These are phyloP conservation scores for Vicia faba DNA, from an alignment of 306 rosid genomes.

Conservation along the genomic window DNA sequence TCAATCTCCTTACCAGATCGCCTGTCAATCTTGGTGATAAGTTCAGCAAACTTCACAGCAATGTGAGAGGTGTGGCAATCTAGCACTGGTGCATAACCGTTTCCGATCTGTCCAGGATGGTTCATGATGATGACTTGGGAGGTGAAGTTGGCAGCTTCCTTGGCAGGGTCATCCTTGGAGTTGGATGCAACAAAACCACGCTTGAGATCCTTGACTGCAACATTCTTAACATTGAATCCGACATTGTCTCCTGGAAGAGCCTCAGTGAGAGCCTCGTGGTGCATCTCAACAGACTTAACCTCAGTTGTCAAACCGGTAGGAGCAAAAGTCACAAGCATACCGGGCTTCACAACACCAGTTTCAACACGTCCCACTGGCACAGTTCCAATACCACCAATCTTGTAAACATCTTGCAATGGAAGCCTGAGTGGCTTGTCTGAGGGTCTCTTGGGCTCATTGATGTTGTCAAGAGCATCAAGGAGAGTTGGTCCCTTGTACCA, in stretches of 20 bases:
- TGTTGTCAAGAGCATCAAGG: slow-evolving; percentile 50
- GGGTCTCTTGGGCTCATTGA: slow-evolving; percentile 48
- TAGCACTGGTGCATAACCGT: slow-evolving; percentile 53
- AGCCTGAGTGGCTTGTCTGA: slow-evolving; percentile 51
- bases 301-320: slow-evolving; percentile 51
- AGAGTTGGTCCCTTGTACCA: slow-evolving; percentile 59
- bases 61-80: slow-evolving; percentile 69
- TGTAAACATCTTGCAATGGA: slow-evolving; percentile 51
- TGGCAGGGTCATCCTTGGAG: slow-evolving; percentile 50
- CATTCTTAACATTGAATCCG: slow-evolving; percentile 47
- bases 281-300: slow-evolving; percentile 57
- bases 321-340: slow-evolving; percentile 45
- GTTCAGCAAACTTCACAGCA: slow-evolving; percentile 56
- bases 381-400: slow-evolving; percentile 54
- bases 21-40: slow-evolving; percentile 57
- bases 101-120: slow-evolving; percentile 49
- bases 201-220: slow-evolving; percentile 54
- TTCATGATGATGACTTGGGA: slow-evolving; percentile 50
- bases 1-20: slow-evolving; percentile 53
- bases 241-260: slow-evolving; percentile 52
- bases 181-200: slow-evolving; percentile 49
- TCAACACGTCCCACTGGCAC: slow-evolving; percentile 52
- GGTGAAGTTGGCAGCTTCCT: slow-evolving; percentile 48
- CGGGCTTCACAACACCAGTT: slow-evolving; percentile 43
- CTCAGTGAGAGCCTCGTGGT: slow-evolving; percentile 45